These are phyloP conservation scores for Metarhizium anisopliae DNA, from an alignment of 2,329 filamentous ascomycete species.

Conservation along the genomic window DNA sequence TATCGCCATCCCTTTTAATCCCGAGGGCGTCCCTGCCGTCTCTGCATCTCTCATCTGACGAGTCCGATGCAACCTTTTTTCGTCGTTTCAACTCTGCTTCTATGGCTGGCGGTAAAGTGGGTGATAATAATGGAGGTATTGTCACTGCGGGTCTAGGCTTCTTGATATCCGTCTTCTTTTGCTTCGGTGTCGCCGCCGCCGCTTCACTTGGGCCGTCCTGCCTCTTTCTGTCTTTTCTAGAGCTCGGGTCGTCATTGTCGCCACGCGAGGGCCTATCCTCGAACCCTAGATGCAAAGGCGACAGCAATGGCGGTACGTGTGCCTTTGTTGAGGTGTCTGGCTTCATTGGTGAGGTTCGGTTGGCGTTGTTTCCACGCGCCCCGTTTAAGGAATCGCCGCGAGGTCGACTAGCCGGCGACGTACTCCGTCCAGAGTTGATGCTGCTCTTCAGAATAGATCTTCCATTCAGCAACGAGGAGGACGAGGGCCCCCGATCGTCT, in stretches of 20 bases:
- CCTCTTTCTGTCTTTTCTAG: conserved; percentile 22
- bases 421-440: conserved; percentile 16
- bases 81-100: conserved; percentile 30
- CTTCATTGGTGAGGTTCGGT: conserved; percentile 28
- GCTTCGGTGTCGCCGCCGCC: conserved; percentile 19
- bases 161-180: conserved; percentile 23
- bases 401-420: conserved; percentile 28
- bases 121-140: conserved; percentile 44
- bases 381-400: conserved; percentile 35
- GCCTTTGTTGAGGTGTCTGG: conserved; percentile 27
- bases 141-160: conserved; percentile 27
- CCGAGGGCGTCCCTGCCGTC: conserved; percentile 12
- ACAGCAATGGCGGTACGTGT: conserved; percentile 42
- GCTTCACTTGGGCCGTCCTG: conserved; percentile 19
- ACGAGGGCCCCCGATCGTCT: conserved; percentile 16
- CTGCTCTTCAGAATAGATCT: conserved; percentile 23
- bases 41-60: conserved; percentile 11
- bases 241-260: conserved; percentile 15
- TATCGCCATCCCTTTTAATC: conserved; percentile 24
- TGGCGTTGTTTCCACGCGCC: conserved; percentile 25
- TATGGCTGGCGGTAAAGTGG: conserved; percentile 43
- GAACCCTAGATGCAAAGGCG: conserved; percentile 39
- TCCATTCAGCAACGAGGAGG: conserved; percentile 28
- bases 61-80: conserved; percentile 20
- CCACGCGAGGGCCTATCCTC: conserved; percentile 22